Conservation (phyloP, 306 rosid genomes). For the Lablab purpureus region DNA sequence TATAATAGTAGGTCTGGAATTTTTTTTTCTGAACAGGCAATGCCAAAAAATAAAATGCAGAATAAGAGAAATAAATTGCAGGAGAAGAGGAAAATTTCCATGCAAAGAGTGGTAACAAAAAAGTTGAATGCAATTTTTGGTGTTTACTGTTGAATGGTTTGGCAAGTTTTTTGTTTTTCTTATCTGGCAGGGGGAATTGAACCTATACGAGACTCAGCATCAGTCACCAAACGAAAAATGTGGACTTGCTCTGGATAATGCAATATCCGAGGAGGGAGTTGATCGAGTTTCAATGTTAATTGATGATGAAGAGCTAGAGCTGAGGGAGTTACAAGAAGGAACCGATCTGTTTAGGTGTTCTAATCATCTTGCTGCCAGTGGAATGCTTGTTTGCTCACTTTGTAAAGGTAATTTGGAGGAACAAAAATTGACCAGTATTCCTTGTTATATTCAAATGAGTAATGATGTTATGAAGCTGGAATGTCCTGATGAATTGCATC, state of each 20-base stretch:
- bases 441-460: conserved; percentile 32
- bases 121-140: conserved; percentile 25
- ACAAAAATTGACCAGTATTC: conserved; percentile 24
- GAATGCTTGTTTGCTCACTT: conserved; percentile 70
- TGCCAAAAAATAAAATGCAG: conserved; percentile 54
- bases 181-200: conserved; percentile 64
- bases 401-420: conserved; percentile 75
- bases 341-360: conserved; percentile 55
- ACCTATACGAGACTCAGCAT: conserved; percentile 49
- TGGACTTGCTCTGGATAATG: conserved; percentile 69
- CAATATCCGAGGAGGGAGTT: conserved; percentile 53
- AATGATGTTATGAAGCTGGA: conserved; percentile 33
- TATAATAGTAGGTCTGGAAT: conserved; percentile 38
- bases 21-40: conserved; percentile 65
- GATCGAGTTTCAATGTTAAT: conserved; percentile 65
- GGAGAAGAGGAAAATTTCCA: conserved; percentile 64
- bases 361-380: conserved; percentile 65
- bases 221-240: conserved; percentile 61
- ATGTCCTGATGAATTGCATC: conserved; percentile 39
- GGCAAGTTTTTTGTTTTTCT: conserved; percentile 35
- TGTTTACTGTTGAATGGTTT: conserved; percentile 38
- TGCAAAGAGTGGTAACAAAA: conserved; percentile 64
- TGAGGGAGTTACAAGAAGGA: conserved; percentile 71
- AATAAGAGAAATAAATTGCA: conserved; percentile 60
- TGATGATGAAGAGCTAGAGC: conserved; percentile 94